Base-by-base conservation (phyloP, 371 early-diverging fungal species). In the Parasitella parasitica region DNA sequence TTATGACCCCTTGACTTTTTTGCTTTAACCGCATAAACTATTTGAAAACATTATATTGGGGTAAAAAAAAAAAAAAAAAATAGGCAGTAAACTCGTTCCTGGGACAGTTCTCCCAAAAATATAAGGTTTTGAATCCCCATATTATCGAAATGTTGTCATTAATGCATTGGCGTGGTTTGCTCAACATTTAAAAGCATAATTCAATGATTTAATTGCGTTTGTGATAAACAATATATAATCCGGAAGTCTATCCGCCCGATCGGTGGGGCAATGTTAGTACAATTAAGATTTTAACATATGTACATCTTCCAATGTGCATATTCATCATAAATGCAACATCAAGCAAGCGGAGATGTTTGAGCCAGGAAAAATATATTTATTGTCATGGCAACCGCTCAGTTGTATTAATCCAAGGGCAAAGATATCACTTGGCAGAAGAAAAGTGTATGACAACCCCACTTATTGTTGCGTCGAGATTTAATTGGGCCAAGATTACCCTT, bases 391-490 rank as follows among this genome's bases (percentile, higher is more conserved):
- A 8, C 15, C n/a, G n/a, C n/a, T n/a, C n/a, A n/a, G n/a, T n/a
- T n/a, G n/a, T n/a, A n/a, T n/a, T n/a, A n/a, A n/a, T n/a, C 32
- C 32, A 32, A 32, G 11, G 4, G 1, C 24, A 46, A 46, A 46
- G 24, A 13, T 46, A 24, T 46, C 11, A 12, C 18, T 22, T 22
- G 22, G 22, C 13, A 24, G 5, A 20, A 22, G 24, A 56, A 20
- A 38, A 28, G 18, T 35, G 62, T 61, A 55, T 61, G 55, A 61
- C 62, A 61, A 61, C 62, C 62, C 62, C 62, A 61, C 62, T 60
- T 60, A 51, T 50, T 22, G 27, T 50, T 16, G 28, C 16, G n/a
- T 24, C 28, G 4, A n/a, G 43, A 18, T 30, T 43, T 53, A 37
- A 52, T 41, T 60, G 52, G 53, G 22, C 32, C 38, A 52, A 26